A percentile compares a stretch with the other conserved stretches of the same genome.
Evolutionary conservation across 495 filamentous ascomycete genomes (phyloP).

Genomic region (Thermothielavioides terrestris): DNA sequence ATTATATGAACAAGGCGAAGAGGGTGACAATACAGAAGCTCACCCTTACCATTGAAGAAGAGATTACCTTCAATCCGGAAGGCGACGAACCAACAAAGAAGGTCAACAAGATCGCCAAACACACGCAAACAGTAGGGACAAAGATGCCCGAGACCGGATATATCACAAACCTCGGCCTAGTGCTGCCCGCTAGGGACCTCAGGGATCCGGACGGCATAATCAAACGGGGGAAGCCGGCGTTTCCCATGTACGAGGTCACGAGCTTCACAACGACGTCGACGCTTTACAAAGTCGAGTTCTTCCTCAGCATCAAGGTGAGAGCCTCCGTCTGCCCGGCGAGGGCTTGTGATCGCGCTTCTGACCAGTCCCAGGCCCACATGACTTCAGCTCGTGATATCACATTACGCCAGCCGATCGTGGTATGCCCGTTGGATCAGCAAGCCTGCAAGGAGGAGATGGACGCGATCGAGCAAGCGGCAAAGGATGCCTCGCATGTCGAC

Average conservation of each 20-base stretch:
- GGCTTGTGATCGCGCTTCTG: constrained; percentile 7
- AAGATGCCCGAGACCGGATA: constrained; percentile 84
- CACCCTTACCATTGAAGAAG: constrained; percentile 89
- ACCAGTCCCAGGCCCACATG: constrained; percentile 64
- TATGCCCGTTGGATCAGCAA: constrained; percentile 90
- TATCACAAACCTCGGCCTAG: constrained; percentile 79
- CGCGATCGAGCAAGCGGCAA: constrained; percentile 88
- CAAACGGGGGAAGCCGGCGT: constrained; percentile 72
- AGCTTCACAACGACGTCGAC: constrained; percentile 92
- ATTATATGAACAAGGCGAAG: constrained; percentile 81
- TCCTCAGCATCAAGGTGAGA: constrained; percentile 81
- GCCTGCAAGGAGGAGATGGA: constrained; percentile 98
- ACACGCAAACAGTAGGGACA: constrained; percentile 69
- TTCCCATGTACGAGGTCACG: constrained; percentile 78
- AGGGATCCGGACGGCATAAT: constrained; percentile 84
- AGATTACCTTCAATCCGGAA: constrained; percentile 95
- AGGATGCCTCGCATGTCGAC: constrained; percentile 79
- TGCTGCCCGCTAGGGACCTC: constrained; percentile 85
- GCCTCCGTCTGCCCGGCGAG: background rate
- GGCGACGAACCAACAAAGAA: constrained; percentile 95
- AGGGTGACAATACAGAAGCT: constrained; percentile 92
- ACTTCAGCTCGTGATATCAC: constrained; percentile 84
- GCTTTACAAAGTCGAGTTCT: constrained; percentile 98
- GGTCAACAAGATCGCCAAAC: constrained; percentile 74
- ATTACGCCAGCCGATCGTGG: constrained; percentile 87